Conservation (phyloP, 1,284 basidiomycete species). For the Rhodotorula sp. region DNA sequence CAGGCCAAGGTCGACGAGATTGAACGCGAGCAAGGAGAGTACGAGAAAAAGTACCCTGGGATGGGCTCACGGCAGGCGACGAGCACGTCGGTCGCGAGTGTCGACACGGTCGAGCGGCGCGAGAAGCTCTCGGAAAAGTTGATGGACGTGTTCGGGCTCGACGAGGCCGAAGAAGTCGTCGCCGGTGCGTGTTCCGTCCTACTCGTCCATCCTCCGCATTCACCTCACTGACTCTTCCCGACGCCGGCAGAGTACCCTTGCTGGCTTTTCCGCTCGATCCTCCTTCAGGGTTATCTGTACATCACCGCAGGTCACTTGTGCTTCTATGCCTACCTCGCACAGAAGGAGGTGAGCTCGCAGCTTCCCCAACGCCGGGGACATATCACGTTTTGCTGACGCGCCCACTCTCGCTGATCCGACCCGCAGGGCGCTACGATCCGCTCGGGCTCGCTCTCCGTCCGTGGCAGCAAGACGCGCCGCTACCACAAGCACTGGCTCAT, state of each 20-base stretch:
- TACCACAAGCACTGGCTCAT: conserved; percentile 93
- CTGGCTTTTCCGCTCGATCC: conserved; percentile 58
- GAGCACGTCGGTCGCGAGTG: conserved; percentile 57
- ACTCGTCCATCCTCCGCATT: not conserved
- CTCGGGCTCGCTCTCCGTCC: conserved; percentile 54
- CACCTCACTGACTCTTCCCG: not conserved
- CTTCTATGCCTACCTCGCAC: conserved; percentile 94
- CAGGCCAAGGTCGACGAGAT: conserved; percentile 50
- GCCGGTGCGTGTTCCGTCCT: conserved; percentile 59
- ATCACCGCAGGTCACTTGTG: conserved; percentile 86
- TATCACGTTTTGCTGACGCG: conserved; percentile 7
- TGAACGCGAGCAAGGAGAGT: conserved; percentile 57
- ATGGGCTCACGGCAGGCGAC: not conserved
- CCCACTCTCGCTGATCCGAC: not conserved
- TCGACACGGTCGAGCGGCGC: conserved; percentile 66
- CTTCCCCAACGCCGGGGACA: not conserved
- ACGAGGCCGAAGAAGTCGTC: conserved; percentile 73
- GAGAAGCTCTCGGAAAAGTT: conserved; percentile 75
- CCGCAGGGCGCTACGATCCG: conserved; percentile 72
- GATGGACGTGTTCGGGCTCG: conserved; percentile 76
- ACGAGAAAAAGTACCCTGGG: conserved; percentile 49
- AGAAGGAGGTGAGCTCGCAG: conserved; percentile 64
- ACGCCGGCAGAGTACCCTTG: conserved; percentile 49
- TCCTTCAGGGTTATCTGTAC: conserved; percentile 95
- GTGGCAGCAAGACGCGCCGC: conserved; percentile 64